Base-by-base conservation (phyloP, 1,284 basidiomycete genomes). In the Ceratobasidium sp. region DNA sequence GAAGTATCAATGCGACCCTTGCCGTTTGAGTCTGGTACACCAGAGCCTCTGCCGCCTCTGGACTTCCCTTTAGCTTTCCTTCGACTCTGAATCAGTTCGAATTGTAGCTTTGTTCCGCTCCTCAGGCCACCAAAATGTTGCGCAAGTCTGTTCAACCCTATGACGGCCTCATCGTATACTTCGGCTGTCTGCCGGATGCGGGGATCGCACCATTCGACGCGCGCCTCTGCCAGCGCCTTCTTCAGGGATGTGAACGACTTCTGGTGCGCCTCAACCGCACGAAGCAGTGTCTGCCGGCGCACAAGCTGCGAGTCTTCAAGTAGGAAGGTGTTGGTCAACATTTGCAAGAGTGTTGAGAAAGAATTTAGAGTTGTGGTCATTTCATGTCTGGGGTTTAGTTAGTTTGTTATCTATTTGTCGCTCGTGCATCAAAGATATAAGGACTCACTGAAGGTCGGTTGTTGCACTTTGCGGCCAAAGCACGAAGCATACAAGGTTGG, bases 81-180 rank as follows among this genome's bases (percentile, higher is more conserved):
- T 89, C 77, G 85, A 6, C 43, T 71, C 18, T 77, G 86, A 21
- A 91, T 88, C 41, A 98, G 81, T 61, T 95, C 92, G 73, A 91
- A 89, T 78, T 97, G 95, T 35, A 98, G 80, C 38, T 88, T 86
- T 1, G 92, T 94, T 0, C 94, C 92, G 73, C 92, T 90, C 55
- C 96, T 83, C 73, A 98, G 82, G 23, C 95, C 94, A 64, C 91
- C 95, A 49, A 98, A 82, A 82, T 98, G 95, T 79, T 98, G 96
- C 0, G 93, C 96, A 2, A 98, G 86, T 18, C 94, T 85, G 74
- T 92, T 95, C 78, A 98, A 84, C 75, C 89, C 91, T 71, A 89
- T 89, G 5, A 97, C 89, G 0, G 93, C 92, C 73, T 94, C 92
- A 75, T 94, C 91, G 76, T 98, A 97, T 0, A 92, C 89, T 69